Evolutionary conservation across 75 land plant species (phyloP), one percentile per base, ranked within the genome.

Genomic region (Chamaecyparis obtusa): DNA sequence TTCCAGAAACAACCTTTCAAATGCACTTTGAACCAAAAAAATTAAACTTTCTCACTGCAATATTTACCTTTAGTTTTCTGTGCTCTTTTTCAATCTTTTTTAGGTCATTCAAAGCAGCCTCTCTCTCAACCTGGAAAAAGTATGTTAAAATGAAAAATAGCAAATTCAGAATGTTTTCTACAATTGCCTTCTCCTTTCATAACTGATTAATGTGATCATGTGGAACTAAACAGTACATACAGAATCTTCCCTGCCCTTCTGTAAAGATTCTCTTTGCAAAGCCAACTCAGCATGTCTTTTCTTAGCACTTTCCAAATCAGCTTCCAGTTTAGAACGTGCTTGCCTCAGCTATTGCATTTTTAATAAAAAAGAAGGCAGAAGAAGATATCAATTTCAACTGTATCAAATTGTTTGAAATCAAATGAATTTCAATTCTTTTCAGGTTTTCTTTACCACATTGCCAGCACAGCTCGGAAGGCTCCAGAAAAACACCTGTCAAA

Each of bases 391-490:
- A 71, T 33, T 64, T 43, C 33, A 10, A 85, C 39, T n/a, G 24
- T 43, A 43, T 6, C 27, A 80, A 43, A 80, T 41, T 80, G 44
- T 44, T 46, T 46, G 51, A 43, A 46, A 81, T n/a, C 11, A 81
- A 85, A 36, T 39, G 37, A 4, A 85, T 27, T 5, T 81, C 30
- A 85, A 64, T 10, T 19, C 16, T 5, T 13, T n/a, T 27, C 33
- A 37, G 19, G 37, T 19, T 67, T 41, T 88, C 43, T 48, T 6
- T 91, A 96, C 99, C 96, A 96, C 96, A 89, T 97, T 96, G 82
- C 99, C 97, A 85, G 99, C 99, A 87, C 94, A 93, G 88, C 99
- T 97, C 56, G 98, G 99, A 89, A 97, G 98, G 88, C 99, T 97
- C 99, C 99, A 97, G 87, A 97, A 97, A 88, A 96, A 97, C n/a